Conservation (phyloP, 345 rosid genomes). For the Eutrema heterophyllum region DNA sequence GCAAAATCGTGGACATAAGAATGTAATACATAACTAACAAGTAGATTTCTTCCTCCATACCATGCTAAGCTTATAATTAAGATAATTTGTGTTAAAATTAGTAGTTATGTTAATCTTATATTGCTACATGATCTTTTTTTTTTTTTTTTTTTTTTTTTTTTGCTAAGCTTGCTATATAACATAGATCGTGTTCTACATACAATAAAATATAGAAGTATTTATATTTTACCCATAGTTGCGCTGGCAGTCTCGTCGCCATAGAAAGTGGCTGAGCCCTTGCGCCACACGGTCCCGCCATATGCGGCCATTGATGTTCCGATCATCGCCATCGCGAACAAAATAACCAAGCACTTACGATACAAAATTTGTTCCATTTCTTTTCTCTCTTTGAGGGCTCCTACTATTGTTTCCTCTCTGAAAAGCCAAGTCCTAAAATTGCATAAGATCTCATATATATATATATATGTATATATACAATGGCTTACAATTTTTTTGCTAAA, state of each 20-base stretch:
- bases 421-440: constrained; percentile 11
- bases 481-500: neutral
- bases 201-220: neutral
- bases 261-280: constrained; percentile 54
- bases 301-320: constrained; percentile 7
- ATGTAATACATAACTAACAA: no score
- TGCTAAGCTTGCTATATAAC: neutral
- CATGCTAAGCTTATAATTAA: neutral
- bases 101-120: neutral
- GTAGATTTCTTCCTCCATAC: neutral
- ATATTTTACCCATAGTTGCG: constrained; percentile 50
- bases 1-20: no score
- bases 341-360: constrained; percentile 23
- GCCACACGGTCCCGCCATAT: constrained; percentile 48
- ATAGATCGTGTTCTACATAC: neutral
- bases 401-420: neutral
- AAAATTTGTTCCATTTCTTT: constrained; percentile 13
- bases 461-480: neutral
- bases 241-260: constrained; percentile 64
- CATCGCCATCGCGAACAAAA: constrained; percentile 16
- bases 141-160: no score
- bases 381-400: neutral
- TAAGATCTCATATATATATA: constrained; percentile 17
- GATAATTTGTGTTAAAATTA: neutral
- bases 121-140: neutral